A percentile compares a stretch with the other conserved stretches of the same genome.
Evolutionary conservation across 495 filamentous ascomycete genomes (phyloP).

Genomic region (Penicillium antarcticum): DNA sequence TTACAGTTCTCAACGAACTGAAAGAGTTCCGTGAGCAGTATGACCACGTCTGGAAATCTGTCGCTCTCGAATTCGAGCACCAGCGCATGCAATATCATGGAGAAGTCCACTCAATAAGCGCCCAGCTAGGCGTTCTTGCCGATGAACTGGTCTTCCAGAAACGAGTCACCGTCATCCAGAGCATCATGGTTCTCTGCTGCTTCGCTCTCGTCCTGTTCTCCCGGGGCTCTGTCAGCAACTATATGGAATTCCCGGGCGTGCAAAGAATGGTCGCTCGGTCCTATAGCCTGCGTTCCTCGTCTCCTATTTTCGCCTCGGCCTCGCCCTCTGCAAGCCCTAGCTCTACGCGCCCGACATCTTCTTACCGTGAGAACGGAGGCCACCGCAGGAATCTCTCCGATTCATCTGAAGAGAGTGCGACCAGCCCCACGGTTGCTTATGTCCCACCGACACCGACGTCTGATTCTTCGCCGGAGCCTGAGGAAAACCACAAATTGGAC

Average conservation of each 20-base stretch:
- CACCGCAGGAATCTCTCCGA: constrained; percentile 44
- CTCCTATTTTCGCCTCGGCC: constrained; percentile 40
- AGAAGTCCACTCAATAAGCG: constrained; percentile 77
- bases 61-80: constrained; percentile 84
- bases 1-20: constrained; percentile 81
- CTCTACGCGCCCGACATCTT: constrained; percentile 39
- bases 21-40: constrained; percentile 79
- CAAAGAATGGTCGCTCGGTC: constrained; percentile 57
- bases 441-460: constrained; percentile 48
- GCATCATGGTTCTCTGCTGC: constrained; percentile 80
- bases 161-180: constrained; percentile 86
- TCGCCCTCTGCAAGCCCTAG: constrained; percentile 45
- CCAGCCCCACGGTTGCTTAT: constrained; percentile 40
- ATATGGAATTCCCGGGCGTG: constrained; percentile 53
- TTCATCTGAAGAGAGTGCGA: constrained; percentile 31
- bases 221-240: constrained; percentile 40
- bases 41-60: constrained; percentile 94
- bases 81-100: constrained; percentile 76
- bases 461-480: constrained; percentile 23
- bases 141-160: constrained; percentile 97
- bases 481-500: constrained; percentile 7
- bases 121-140: constrained; percentile 79
- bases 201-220: constrained; percentile 84
- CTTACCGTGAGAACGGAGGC: constrained; percentile 25
- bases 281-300: constrained; percentile 39